phyloP scores from a whole-genome alignment of 768 basidiomycete species.

The Tricholoma saponaceum region DNA sequence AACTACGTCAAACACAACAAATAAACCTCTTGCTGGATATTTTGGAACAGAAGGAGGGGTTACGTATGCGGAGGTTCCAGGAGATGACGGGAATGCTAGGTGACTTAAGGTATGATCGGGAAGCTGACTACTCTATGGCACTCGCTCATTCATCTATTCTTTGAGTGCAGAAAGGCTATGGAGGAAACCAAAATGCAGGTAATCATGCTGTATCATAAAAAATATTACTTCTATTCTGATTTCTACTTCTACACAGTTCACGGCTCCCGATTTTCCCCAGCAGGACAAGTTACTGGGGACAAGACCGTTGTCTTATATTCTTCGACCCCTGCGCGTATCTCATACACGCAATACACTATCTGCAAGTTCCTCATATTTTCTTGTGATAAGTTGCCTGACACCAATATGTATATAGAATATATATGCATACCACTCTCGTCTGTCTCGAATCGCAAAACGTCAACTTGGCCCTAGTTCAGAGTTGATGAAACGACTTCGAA shows the following conservation, averaged over 20 bases:
- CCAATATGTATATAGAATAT: slow-evolving; percentile 10
- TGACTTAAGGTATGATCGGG: slow-evolving; percentile 12
- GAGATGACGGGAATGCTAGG: slow-evolving; percentile 14
- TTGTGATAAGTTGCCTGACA: background rate
- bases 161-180: background rate
- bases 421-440: slow-evolving; percentile 18
- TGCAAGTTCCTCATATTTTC: slow-evolving; percentile 13
- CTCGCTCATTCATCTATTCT: background rate
- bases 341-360: slow-evolving; percentile 19
- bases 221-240: background rate
- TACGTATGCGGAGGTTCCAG: slow-evolving; percentile 22
- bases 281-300: background rate
- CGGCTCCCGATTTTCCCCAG: background rate
- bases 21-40: slow-evolving; percentile 17
- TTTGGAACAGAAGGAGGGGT: slow-evolving; percentile 21
- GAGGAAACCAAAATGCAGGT: background rate
- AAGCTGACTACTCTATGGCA: background rate
- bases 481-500: background rate
- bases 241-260: background rate
- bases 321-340: background rate
- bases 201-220: background rate
- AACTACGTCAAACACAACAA: slow-evolving; percentile 11
- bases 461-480: slow-evolving; percentile 1
- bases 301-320: background rate
- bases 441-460: slow-evolving; percentile 7